Evolutionary conservation across 352 stramenopile species (phyloP).

Genomic region (Phytophthora cryptogea): DNA sequence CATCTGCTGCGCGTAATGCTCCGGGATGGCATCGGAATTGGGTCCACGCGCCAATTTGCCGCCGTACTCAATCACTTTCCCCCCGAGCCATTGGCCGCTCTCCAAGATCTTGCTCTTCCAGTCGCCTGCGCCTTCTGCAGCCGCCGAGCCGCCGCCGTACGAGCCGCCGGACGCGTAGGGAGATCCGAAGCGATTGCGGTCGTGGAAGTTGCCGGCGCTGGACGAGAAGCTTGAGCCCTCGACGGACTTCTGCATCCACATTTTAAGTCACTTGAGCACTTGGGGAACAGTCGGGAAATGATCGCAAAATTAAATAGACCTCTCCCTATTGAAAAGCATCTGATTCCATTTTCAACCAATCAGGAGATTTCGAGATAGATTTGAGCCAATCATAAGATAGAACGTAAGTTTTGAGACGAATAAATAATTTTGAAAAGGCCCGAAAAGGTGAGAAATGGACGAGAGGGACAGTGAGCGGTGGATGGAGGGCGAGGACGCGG

Average conservation of each 20-base stretch:
- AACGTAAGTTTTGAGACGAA: too few species aligned
- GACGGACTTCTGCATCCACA: constrained; percentile 76
- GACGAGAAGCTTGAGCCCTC: constrained; percentile 42
- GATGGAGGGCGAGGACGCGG: constrained; percentile 36
- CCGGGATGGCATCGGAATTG: constrained; percentile 49
- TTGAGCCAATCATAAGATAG: too few species aligned
- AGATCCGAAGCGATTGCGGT: constrained; percentile 51
- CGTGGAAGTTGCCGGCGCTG: constrained; percentile 50
- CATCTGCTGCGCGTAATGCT: constrained; percentile 47
- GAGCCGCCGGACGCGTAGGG: constrained; percentile 30
- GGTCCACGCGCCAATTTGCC: constrained; percentile 53
- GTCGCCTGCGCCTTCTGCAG: constrained; percentile 34
- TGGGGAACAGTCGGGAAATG: constrained; percentile 5
- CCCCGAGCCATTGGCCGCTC: constrained; percentile 70
- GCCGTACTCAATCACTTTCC: constrained; percentile 76
- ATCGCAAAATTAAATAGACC: constrained; percentile 12
- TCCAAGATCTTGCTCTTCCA: constrained; percentile 78
- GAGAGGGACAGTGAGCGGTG: too few species aligned
- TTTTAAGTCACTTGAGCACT: not conserved
- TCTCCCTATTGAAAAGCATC: constrained; percentile 22
- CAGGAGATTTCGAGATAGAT: not conserved
- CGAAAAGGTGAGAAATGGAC: constrained; percentile 25
- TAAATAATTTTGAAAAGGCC: not conserved
- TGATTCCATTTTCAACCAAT: constrained; percentile 28
- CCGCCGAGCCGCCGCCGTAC: constrained; percentile 29